Percentiles rank a stretch among this genome's conserved stretches.
phyloP scores from a whole-genome alignment of 805 yeast species.

The Maudiozyma pseudohumilis region DNA sequence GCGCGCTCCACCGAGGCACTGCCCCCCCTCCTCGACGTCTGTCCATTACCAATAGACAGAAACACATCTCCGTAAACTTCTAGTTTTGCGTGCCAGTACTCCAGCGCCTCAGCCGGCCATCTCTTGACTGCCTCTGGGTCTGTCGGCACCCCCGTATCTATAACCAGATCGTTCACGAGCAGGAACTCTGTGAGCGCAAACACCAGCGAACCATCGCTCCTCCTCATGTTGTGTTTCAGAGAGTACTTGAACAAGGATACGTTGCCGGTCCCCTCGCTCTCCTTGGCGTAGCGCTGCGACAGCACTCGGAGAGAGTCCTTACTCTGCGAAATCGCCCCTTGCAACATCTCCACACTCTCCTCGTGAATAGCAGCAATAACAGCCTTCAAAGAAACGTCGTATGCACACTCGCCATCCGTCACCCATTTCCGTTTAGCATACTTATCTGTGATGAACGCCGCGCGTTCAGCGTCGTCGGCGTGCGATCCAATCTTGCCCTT shows the following conservation, averaged over 20 bases:
- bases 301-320: slow-evolving; percentile 8
- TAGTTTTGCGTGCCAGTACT: slow-evolving; percentile 43
- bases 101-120: slow-evolving; percentile 37
- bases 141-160: slow-evolving; percentile 32
- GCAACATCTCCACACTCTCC: slow-evolving; percentile 31
- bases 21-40: too few species aligned
- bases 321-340: slow-evolving; percentile 18
- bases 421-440: slow-evolving; percentile 47
- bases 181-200: slow-evolving; percentile 49
- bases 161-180: slow-evolving; percentile 44
- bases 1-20: neutral
- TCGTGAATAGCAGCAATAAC: slow-evolving; percentile 45
- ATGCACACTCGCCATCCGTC: slow-evolving; percentile 7
- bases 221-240: slow-evolving; percentile 34
- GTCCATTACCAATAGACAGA: neutral
- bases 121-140: slow-evolving; percentile 18
- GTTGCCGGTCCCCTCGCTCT: neutral
- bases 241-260: slow-evolving; percentile 40
- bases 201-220: slow-evolving; percentile 23
- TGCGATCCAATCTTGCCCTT: slow-evolving; percentile 26
- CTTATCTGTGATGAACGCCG: slow-evolving; percentile 54
- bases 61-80: slow-evolving; percentile 17
- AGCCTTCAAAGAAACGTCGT: slow-evolving; percentile 24
- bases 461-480: slow-evolving; percentile 38
- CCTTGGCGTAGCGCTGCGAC: slow-evolving; percentile 7